Evolutionary conservation across 108 stramenopile species (phyloP), one percentile per base, ranked within the genome.

Genomic region (Parietichytrium sp.): DNA sequence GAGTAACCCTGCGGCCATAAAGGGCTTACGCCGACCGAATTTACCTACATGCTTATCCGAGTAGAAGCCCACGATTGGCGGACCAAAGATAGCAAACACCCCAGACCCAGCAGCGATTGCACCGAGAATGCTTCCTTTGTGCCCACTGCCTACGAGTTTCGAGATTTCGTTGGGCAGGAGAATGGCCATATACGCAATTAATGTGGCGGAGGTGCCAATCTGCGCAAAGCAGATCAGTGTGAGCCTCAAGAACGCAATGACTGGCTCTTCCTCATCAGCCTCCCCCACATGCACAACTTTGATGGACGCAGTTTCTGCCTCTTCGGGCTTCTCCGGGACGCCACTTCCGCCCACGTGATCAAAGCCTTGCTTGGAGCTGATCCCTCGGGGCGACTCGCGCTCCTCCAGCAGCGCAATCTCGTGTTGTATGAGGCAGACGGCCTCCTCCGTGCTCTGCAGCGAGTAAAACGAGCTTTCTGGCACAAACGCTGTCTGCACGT

Each of bases 1-100:
- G 13, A 42, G 6, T 33, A 72, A 42, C 29, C 61, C 61, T 10
- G 61, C 61, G 33, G 20, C 61, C 61, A 72, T 72, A 20, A 72
- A 72, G 10, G 61, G 61, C 42, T 72, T 72, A 0, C 61, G 61
- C 33, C 61, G 18, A 12, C 61, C 61, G 38, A 23, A 27, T 12
- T 20, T 33, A 12, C 29, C 16, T 38, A 33, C n/a, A 20, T 10
- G 45, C 6, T 42, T 33, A 72, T 72, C 61, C 23, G 38, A 45
- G 6, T 33, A 33, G 20, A 45, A 45, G 1, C 61, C 61, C 29
- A 72, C 61, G 45, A 72, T 45, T 16, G 61, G 61, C 1, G 61
- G 61, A 33, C 36, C 1, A 0, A 72, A n/a, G 42, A 72, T 72
- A 25, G 61, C 36, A 23, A 72, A 42, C 15, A 72, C 45, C 38